A percentile compares a stretch with the other conserved stretches of the same genome.
Conservation (phyloP, 2,329 filamentous ascomycete species). For the Ceratocystiopsis minuta region DNA sequence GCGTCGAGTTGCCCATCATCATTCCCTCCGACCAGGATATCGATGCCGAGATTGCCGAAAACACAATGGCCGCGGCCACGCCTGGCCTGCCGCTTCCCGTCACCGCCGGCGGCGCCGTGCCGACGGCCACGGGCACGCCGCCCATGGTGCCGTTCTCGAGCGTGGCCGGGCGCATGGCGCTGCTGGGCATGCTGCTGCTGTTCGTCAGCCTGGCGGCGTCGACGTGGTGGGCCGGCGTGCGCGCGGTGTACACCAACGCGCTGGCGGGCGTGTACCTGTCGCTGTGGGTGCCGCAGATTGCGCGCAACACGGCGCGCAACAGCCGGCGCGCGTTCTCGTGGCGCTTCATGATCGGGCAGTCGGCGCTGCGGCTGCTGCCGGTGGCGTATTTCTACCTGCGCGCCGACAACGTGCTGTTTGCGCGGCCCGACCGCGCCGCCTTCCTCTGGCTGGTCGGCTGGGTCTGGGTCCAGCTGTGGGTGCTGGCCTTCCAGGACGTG, state of each 20-base stretch:
- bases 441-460: slow-evolving; percentile 52
- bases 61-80: slow-evolving; percentile 14
- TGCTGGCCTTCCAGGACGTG: slow-evolving; percentile 66
- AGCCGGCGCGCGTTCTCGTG: slow-evolving; percentile 81
- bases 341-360: slow-evolving; percentile 79
- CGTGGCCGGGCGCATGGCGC: slow-evolving; percentile 37
- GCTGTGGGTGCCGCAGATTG: slow-evolving; percentile 83
- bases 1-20: slow-evolving; percentile 27
- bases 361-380: slow-evolving; percentile 57
- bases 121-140: slow-evolving; percentile 16
- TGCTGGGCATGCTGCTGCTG: slow-evolving; percentile 35
- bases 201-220: slow-evolving; percentile 41
- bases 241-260: slow-evolving; percentile 39
- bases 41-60: slow-evolving; percentile 38
- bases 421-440: slow-evolving; percentile 45
- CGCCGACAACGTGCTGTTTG: slow-evolving; percentile 64
- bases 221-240: slow-evolving; percentile 39
- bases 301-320: slow-evolving; percentile 77
- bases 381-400: slow-evolving; percentile 74
- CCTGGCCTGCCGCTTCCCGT: slow-evolving; percentile 4
- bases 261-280: slow-evolving; percentile 65
- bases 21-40: slow-evolving; percentile 47
- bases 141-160: slow-evolving; percentile 28
- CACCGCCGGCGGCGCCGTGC: slow-evolving; percentile 16
- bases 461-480: slow-evolving; percentile 72